Conservation (phyloP, 2,329 filamentous ascomycete genomes). For the Chaetomium sp. region DNA sequence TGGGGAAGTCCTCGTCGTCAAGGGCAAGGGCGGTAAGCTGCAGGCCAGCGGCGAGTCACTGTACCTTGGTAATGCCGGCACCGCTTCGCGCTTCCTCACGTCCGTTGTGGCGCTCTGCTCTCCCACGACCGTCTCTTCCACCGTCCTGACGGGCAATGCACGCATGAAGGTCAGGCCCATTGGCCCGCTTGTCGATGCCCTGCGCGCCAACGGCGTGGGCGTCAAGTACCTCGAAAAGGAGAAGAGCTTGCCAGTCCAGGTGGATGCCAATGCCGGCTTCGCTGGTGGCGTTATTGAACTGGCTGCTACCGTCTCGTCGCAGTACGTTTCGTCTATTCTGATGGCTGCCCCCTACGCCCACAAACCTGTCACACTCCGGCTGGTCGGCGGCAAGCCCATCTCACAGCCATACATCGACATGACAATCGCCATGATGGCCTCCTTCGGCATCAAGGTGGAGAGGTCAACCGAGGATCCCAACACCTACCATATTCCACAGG, state of each 20-base stretch:
- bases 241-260: slow-evolving; percentile 79
- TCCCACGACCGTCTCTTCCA: slow-evolving; percentile 65
- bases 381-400: slow-evolving; percentile 96
- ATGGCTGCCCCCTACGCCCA: slow-evolving; percentile 98
- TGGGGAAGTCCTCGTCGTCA: slow-evolving; percentile 85
- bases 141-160: slow-evolving; percentile 86
- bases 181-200: slow-evolving; percentile 86
- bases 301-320: slow-evolving; percentile 94
- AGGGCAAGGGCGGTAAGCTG: slow-evolving; percentile 85
- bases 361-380: slow-evolving; percentile 81
- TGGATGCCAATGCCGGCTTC: slow-evolving; percentile 81
- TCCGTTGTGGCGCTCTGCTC: slow-evolving; percentile 85
- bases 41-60: slow-evolving; percentile 74
- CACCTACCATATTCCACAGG: slow-evolving; percentile 91
- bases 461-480: slow-evolving; percentile 77
- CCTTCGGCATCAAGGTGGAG: slow-evolving; percentile 82
- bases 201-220: slow-evolving; percentile 81
- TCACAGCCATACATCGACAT: slow-evolving; percentile 98
- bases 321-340: slow-evolving; percentile 94
- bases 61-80: slow-evolving; percentile 95
- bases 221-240: slow-evolving; percentile 84
- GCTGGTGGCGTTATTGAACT: slow-evolving; percentile 86
- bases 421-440: slow-evolving; percentile 96
- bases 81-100: slow-evolving; percentile 91
- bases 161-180: slow-evolving; percentile 97